Evolutionary conservation across 1,284 basidiomycete species (phyloP), one percentile per base, ranked within the genome.

Genomic region (Athelia psychrophila): DNA sequence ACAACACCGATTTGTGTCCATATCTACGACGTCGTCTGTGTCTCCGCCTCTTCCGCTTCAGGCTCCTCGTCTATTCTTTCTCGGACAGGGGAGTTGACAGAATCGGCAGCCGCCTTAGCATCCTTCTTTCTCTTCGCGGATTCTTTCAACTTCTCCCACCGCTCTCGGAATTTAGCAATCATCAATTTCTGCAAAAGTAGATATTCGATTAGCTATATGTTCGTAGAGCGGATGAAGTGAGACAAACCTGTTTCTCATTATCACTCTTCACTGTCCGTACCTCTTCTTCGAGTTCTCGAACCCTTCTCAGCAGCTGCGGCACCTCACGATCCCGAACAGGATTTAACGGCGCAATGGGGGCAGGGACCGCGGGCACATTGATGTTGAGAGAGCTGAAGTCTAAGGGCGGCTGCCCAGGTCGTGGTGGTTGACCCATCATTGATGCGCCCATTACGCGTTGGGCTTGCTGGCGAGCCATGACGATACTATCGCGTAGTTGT

Each of bases 101-200:
- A 70, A 19, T 75, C 76, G 19, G 76, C 78, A 3, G 78, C 78
- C n/a, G 78, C 80, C 64, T 88, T 92, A 13, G 87, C 88, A 63
- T 91, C 88, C 66, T 91, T 91, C 73, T 94, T 94, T 53, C 86
- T 84, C 64, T 86, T 88, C 15, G 91, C 88, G 24, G 86, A 88
- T 58, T 90, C 84, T 65, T 95, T 95, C 56, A 95, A 73, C 65
- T 91, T 92, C 61, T 93, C 90, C 86, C 92, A 94, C 53, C 89
- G 78, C 64, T 88, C 91, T 45, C 87, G 83, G 72, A 92, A 95
- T 62, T 90, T 89, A 16, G 80, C 77, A 56, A 93, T 87, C 78
- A 92, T 88, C 15, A 80, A 77, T 81, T 86, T 87, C 91, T 94
- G 69, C 57, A 55, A n/a, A n/a, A 54, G 51, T 53, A 44, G 51